These are phyloP conservation scores for Astraeus odoratus DNA, from an alignment of 768 basidiomycete genomes.

Conservation along the genomic window DNA sequence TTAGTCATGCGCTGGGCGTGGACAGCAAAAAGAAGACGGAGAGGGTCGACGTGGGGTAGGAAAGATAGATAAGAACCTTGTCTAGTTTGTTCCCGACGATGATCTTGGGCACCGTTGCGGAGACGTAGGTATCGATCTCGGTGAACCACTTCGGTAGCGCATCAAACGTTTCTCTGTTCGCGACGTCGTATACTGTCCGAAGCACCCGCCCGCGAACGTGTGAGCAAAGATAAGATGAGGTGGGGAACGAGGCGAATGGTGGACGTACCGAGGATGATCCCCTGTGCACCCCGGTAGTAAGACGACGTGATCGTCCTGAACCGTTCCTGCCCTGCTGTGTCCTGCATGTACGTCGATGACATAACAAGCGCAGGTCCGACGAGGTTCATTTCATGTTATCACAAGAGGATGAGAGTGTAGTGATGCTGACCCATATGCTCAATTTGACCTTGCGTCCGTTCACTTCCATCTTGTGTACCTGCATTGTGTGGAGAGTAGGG, in stretches of 20 bases:
- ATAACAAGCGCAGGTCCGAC: not conserved
- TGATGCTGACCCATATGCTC: slow-evolving; percentile 85
- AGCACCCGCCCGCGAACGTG: not conserved
- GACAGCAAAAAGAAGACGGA: not conserved
- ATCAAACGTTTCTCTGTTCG: slow-evolving; percentile 88
- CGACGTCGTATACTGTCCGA: slow-evolving; percentile 83
- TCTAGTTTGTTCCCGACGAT: not conserved
- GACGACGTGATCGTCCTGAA: slow-evolving; percentile 93
- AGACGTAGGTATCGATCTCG: slow-evolving; percentile 90
- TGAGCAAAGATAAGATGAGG: not conserved
- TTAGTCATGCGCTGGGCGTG: not conserved
- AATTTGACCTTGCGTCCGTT: slow-evolving; percentile 83
- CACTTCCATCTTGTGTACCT: slow-evolving; percentile 87
- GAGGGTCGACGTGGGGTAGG: not conserved
- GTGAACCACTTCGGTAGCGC: slow-evolving; percentile 89
- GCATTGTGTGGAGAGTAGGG: slow-evolving; percentile 3
- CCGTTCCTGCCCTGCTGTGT: slow-evolving; percentile 95
- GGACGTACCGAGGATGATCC: slow-evolving; percentile 64
- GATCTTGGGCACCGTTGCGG: not conserved
- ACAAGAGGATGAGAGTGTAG: not conserved
- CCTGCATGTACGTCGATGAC: slow-evolving; percentile 39
- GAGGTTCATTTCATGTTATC: not conserved
- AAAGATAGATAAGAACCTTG: not conserved
- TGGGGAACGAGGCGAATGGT: no score
- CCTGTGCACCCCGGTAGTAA: slow-evolving; percentile 88